Conservation (phyloP, 495 filamentous ascomycete species). For the Bryoglossum gracile region DNA sequence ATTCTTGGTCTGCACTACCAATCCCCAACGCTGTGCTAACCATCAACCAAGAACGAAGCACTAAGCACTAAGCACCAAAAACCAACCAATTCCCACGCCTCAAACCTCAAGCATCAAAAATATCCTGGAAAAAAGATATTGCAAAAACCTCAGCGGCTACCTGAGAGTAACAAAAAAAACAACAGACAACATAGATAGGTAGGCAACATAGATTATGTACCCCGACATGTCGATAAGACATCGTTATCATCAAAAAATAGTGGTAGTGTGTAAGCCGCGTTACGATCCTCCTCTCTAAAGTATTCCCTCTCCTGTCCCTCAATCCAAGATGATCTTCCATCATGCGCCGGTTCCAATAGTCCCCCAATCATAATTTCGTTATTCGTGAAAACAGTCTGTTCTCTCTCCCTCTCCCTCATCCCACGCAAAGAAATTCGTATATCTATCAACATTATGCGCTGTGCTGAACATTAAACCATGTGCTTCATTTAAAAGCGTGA, state of each 20-base stretch:
- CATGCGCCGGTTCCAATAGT: background rate
- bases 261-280: background rate
- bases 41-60: too few species aligned
- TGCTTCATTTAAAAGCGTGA: conserved; percentile 16
- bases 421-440: conserved; percentile 14
- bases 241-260: background rate
- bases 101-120: too few species aligned
- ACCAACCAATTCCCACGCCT: too few species aligned
- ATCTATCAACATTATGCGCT: conserved; percentile 1
- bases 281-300: background rate
- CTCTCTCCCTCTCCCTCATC: background rate
- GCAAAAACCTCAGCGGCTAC: too few species aligned
- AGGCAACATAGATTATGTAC: too few species aligned
- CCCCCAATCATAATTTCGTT: conserved; percentile 9
- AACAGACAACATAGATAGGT: too few species aligned
- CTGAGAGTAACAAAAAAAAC: too few species aligned
- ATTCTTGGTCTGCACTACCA: too few species aligned
- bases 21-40: too few species aligned
- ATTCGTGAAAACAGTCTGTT: background rate
- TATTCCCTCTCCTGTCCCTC: background rate
- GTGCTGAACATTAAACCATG: background rate
- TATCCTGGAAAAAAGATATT: too few species aligned
- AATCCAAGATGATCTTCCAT: background rate
- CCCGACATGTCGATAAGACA: too few species aligned
- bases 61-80: too few species aligned